These are phyloP conservation scores for Chaetoscypha palmicola DNA, from an alignment of 2,329 filamentous ascomycete genomes.

Conservation along the genomic window DNA sequence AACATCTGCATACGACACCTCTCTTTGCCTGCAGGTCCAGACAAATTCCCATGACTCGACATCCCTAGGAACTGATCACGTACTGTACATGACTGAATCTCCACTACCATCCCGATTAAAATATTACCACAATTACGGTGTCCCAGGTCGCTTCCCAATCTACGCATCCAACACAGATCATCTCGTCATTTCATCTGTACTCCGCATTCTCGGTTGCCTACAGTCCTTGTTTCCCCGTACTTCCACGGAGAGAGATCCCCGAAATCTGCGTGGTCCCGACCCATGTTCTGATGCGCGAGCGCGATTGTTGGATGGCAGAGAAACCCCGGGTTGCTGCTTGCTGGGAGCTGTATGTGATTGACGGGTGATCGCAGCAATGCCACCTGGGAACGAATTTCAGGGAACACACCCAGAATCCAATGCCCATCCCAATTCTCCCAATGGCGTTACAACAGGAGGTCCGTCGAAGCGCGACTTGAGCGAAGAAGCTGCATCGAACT, in stretches of 20 bases:
- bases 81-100: background rate
- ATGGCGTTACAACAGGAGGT: no score
- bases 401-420: background rate
- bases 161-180: no score
- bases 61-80: background rate
- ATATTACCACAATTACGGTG: no score
- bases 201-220: background rate
- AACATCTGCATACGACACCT: no score
- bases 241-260: background rate
- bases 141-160: no score
- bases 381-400: conserved; percentile 6
- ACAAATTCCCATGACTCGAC: background rate
- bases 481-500: conserved; percentile 15
- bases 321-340: background rate
- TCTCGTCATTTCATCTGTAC: no score
- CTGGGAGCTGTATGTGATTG: no score
- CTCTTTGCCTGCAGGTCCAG: no score
- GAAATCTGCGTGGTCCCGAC: background rate
- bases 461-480: conserved; percentile 21
- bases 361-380: conserved; percentile 8
- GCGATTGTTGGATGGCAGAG: background rate
- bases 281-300: background rate
- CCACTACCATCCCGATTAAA: no score
- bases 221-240: background rate
- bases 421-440: no score